These are phyloP conservation scores for Gryganskiella cystojenkinii DNA, from an alignment of 192 early-diverging fungal genomes.

Conservation along the genomic window DNA sequence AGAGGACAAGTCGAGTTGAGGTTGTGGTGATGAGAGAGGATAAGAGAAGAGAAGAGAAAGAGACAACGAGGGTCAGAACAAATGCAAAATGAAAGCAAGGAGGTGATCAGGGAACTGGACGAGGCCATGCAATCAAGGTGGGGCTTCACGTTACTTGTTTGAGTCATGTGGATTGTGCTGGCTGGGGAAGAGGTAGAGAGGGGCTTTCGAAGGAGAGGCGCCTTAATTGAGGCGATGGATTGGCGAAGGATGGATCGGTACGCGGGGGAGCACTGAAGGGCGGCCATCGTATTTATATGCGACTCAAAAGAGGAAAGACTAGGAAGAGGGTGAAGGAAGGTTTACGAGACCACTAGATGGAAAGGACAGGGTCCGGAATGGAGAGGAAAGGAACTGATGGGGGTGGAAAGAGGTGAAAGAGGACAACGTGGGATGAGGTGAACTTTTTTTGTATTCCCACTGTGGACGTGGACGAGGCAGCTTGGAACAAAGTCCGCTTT, in stretches of 20 bases:
- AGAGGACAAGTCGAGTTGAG: too few relatives aligned
- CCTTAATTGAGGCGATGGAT: not conserved
- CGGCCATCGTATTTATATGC: conserved; percentile 41
- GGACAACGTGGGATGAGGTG: conserved; percentile 4
- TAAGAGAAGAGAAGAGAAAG: not conserved
- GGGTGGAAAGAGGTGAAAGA: not conserved
- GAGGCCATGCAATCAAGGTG: too few relatives aligned
- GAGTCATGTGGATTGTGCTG: conserved; percentile 14
- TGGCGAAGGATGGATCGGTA: conserved; percentile 30
- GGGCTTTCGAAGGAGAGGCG: conserved; percentile 4
- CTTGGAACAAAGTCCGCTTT: too few relatives aligned
- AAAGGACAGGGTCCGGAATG: not conserved
- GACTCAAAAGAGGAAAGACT: not conserved
- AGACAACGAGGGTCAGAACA: not conserved
- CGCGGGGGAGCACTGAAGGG: conserved; percentile 35
- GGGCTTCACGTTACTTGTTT: conserved; percentile 2
- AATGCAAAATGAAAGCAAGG: not conserved
- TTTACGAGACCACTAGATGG: too few relatives aligned
- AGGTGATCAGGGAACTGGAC: not conserved
- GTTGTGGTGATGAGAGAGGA: not conserved
- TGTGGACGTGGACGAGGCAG: too few relatives aligned
- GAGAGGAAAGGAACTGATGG: not conserved
- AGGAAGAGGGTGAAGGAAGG: conserved; percentile 1
- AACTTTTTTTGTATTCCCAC: too few relatives aligned
- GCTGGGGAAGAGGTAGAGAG: conserved; percentile 32